Evolutionary conservation across 352 stramenopile species (phyloP), one percentile per base, ranked within the genome.

Genomic region (Pythium insidiosum): DNA sequence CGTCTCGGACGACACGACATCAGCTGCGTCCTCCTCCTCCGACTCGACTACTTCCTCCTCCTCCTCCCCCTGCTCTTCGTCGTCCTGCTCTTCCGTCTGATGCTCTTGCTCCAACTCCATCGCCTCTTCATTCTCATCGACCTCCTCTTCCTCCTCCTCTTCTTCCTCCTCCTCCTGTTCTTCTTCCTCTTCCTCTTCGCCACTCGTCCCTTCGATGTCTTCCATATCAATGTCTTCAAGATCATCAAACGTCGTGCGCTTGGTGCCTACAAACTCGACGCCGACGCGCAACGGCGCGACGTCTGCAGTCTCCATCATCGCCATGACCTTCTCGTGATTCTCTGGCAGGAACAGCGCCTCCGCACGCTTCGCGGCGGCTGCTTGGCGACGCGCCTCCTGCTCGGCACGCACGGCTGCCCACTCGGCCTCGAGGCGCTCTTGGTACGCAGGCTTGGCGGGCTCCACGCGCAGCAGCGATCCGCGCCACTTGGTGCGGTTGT

Each of bases 401-500:
- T 33, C 28, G 6, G 18, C 42, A 5, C 54, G 46, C 12, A 24
- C 36, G n/a, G 44, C 48, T 26, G 48, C 47, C 53, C 68, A 73
- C 52, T 87, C 74, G 13, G 45, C 31, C 43, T 60, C 44, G 30
- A 88, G 47, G 15, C 70, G 59, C 25, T 52, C 37, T 26, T 64
- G 22, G 40, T 66, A 91, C 43, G 83, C 65, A 10, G 63, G 64
- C 37, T 63, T 63, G 1, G 78, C 78, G n/a, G 36, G 16, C 42
- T 86, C 71, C 39, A 91, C 68, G 22, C 65, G 63, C 12, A 91
- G 56, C 38, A 84, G 40, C 6, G 44, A 62, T 11, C 73, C 71
- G 10, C 71, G 61, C 78, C 78, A 91, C 49, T 91, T 91, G 13
- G 73, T 88, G 11, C 65, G 61, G 54, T 91, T 31, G 46, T 76